Evolutionary conservation across 805 yeast species (phyloP).

Genomic region (Dipodascopsis uninucleata): DNA sequence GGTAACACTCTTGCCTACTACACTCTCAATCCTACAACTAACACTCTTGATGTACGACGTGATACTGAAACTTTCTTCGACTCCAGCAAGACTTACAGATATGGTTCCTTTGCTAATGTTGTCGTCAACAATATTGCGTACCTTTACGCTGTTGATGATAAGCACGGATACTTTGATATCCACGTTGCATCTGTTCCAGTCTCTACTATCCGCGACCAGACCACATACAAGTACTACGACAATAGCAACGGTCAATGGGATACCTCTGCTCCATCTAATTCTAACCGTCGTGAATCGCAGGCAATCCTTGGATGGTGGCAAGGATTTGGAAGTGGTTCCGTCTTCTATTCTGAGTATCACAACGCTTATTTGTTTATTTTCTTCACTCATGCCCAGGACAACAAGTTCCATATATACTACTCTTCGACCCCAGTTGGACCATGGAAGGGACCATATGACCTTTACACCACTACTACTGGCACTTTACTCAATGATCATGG

Average conservation of each 20-base stretch:
- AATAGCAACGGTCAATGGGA: slow-evolving; percentile 9
- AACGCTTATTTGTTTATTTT: slow-evolving; percentile 8
- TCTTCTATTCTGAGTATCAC: slow-evolving; percentile 1
- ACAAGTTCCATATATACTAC: slow-evolving; percentile 3
- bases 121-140: slow-evolving; percentile 14
- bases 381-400: slow-evolving; percentile 2
- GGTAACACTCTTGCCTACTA: slow-evolving; percentile 11
- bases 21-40: slow-evolving; percentile 3
- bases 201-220: slow-evolving; percentile 1
- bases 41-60: slow-evolving; percentile 12
- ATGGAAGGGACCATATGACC: slow-evolving; percentile 7
- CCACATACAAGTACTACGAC: slow-evolving; percentile 13
- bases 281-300: slow-evolving; percentile 7
- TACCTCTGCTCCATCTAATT: slow-evolving; percentile 2
- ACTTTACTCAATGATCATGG: slow-evolving; percentile 25
- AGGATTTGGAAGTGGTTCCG: slow-evolving; percentile 21
- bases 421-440: slow-evolving; percentile 13
- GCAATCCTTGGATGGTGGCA: slow-evolving; percentile 10
- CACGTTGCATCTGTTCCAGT: slow-evolving; percentile 14
- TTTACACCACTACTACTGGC: slow-evolving; percentile 2
- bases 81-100: slow-evolving; percentile 2
- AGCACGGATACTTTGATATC: slow-evolving; percentile 9
- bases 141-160: slow-evolving; percentile 11
- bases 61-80: not conserved
- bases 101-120: slow-evolving; percentile 16